phyloP scores from a whole-genome alignment of 352 stramenopile species.

The Globisporangium abappressorium region DNA sequence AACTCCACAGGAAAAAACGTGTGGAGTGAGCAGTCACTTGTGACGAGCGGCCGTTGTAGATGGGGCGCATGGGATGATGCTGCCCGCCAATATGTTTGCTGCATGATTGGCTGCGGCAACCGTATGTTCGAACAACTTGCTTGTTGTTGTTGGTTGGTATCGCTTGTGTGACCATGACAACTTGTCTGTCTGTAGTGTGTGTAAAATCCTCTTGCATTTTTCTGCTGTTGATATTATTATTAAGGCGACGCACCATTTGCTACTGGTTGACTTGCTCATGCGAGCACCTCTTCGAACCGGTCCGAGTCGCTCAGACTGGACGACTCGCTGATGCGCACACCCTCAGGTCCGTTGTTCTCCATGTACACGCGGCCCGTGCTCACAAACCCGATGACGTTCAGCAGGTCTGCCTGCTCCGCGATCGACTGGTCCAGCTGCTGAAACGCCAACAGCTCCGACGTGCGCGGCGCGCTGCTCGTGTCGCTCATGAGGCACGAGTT shows the following conservation, averaged over 20 bases:
- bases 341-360: conserved; percentile 47
- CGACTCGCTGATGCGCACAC: conserved; percentile 65
- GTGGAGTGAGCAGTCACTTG: conserved; percentile 2
- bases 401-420: conserved; percentile 65
- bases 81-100: background rate
- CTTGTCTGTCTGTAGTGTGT: background rate
- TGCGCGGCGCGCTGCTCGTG: conserved; percentile 57
- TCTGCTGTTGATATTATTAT: conserved; percentile 7
- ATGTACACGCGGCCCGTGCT: conserved; percentile 75
- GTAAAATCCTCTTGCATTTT: background rate
- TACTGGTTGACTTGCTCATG: conserved; percentile 19
- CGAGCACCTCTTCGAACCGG: conserved; percentile 66
- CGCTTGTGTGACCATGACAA: background rate
- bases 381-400: conserved; percentile 75
- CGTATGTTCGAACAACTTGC: background rate
- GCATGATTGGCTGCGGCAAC: background rate
- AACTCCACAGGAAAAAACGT: conserved; percentile 13
- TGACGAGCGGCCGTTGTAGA: background rate
- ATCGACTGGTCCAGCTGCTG: conserved; percentile 73
- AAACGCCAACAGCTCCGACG: conserved; percentile 62
- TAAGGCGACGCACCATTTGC: background rate
- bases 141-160: background rate
- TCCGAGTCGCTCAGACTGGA: conserved; percentile 47
- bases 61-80: background rate
- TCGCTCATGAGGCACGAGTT: conserved; percentile 81